phyloP scores from a whole-genome alignment of 306 rosid species.

The Quercus engelmannii region DNA sequence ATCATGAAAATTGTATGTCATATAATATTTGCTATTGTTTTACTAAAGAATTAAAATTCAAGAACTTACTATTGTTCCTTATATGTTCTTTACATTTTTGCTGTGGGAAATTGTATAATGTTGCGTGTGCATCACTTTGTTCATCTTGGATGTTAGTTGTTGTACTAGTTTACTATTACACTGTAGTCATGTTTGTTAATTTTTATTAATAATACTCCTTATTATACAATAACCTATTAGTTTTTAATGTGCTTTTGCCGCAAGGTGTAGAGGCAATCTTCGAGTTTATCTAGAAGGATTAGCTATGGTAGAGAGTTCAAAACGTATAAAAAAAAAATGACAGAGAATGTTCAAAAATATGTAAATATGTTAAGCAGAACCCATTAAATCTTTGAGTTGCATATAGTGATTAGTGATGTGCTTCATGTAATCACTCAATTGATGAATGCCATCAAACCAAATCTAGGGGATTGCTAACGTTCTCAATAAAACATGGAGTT shows the following conservation, averaged over 20 bases:
- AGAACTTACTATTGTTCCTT: neutral
- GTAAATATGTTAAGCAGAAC: too few relatives aligned
- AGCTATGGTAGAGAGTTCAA: constrained; percentile 38
- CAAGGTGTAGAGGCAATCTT: constrained; percentile 57
- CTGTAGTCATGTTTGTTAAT: neutral
- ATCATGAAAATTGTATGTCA: too few relatives aligned
- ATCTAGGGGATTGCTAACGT: too few relatives aligned
- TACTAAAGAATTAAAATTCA: too few relatives aligned
- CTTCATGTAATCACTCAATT: too few relatives aligned
- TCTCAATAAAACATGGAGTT: too few relatives aligned
- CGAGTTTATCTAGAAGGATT: constrained; percentile 48
- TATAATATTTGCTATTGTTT: too few relatives aligned
- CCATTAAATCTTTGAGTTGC: too few relatives aligned
- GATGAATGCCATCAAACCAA: too few relatives aligned
- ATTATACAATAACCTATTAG: neutral
- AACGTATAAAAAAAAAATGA: too few relatives aligned
- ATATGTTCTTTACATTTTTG: neutral
- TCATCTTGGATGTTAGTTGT: neutral
- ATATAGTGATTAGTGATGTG: too few relatives aligned
- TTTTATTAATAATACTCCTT: neutral
- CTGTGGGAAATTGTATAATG: neutral
- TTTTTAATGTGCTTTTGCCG: neutral
- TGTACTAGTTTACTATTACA: neutral
- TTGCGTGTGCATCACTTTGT: neutral
- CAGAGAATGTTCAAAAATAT: too few relatives aligned